Evolutionary conservation across 495 filamentous ascomycete genomes (phyloP).

Genomic region (Evernia prunastri): DNA sequence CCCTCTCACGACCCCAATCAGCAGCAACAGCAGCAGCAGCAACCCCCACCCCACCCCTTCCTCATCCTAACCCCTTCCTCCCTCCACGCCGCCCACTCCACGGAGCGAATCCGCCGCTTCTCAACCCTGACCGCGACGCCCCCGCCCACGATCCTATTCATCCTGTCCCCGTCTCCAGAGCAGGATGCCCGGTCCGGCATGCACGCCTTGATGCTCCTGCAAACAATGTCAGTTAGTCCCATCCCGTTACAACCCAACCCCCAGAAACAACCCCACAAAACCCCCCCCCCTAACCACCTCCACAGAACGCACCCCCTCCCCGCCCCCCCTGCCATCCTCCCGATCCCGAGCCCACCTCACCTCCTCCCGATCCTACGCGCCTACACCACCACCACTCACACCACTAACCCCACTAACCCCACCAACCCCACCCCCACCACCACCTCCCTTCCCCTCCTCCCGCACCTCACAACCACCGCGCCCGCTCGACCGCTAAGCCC

Average conservation of each 20-base stretch:
- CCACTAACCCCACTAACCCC: slow-evolving; percentile 25
- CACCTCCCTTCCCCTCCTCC: slow-evolving; percentile 34
- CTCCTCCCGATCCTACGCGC: slow-evolving; percentile 30
- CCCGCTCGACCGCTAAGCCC: slow-evolving; percentile 30
- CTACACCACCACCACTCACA: slow-evolving; percentile 26
- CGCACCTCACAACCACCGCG: slow-evolving; percentile 37
- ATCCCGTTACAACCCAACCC: not conserved
- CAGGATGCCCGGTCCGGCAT: slow-evolving; percentile 24
- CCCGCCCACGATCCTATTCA: slow-evolving; percentile 47
- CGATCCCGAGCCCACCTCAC: slow-evolving; percentile 28
- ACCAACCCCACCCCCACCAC: slow-evolving; percentile 2
- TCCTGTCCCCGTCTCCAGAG: slow-evolving; percentile 36
- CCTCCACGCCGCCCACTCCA: slow-evolving; percentile 32
- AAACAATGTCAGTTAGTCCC: slow-evolving; percentile 29
- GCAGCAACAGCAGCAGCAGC: slow-evolving; percentile 13
- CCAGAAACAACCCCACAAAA: not conserved
- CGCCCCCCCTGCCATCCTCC: slow-evolving; percentile 28
- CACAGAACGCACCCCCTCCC: slow-evolving; percentile 15
- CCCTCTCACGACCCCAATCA: slow-evolving; percentile 5
- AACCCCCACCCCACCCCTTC: slow-evolving; percentile 41
- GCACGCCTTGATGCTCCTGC: slow-evolving; percentile 30
- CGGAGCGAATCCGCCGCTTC: slow-evolving; percentile 45
- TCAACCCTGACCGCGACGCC: slow-evolving; percentile 35
- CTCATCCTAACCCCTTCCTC: slow-evolving; percentile 49
- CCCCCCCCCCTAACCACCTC: too few relatives aligned